These are phyloP conservation scores for Arthrobotrys megalospora DNA, from an alignment of 2,329 filamentous ascomycete genomes.

Conservation along the genomic window DNA sequence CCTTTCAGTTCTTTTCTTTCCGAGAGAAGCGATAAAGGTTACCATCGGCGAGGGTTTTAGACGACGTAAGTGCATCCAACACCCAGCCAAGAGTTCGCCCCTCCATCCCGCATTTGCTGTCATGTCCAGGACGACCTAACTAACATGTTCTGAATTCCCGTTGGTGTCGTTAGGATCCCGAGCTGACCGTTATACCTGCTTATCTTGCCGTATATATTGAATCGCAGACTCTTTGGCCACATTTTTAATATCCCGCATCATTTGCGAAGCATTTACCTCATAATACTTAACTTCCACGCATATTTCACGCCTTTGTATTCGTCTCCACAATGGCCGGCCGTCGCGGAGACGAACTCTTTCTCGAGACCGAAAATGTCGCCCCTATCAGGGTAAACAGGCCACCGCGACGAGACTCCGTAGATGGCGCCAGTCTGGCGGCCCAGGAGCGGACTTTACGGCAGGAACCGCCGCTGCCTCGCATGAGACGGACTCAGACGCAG, in stretches of 20 bases:
- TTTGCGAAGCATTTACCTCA: slow-evolving; percentile 19
- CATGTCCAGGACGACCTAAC: slow-evolving; percentile 37
- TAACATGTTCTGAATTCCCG: slow-evolving; percentile 34
- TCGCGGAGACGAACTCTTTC: slow-evolving; percentile 61
- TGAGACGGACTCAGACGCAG: slow-evolving; percentile 60
- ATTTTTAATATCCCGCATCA: slow-evolving; percentile 46
- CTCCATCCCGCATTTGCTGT: slow-evolving; percentile 50
- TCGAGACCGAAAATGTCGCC: slow-evolving; percentile 53
- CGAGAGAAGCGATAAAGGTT: slow-evolving; percentile 34
- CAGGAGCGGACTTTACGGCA: slow-evolving; percentile 60
- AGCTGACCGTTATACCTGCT: slow-evolving; percentile 40
- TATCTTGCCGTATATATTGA: slow-evolving; percentile 40
- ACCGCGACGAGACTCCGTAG: slow-evolving; percentile 53
- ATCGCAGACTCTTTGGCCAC: slow-evolving; percentile 42
- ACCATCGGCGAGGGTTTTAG: slow-evolving; percentile 33
- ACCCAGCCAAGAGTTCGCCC: slow-evolving; percentile 54
- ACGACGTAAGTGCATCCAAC: slow-evolving; percentile 52
- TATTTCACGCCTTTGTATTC: slow-evolving; percentile 34
- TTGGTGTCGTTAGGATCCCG: slow-evolving; percentile 47
- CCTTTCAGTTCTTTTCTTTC: slow-evolving; percentile 41
- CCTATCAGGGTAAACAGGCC: slow-evolving; percentile 50
- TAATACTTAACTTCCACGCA: slow-evolving; percentile 26
- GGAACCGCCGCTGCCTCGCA: slow-evolving; percentile 62
- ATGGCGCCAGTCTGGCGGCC: slow-evolving; percentile 58
- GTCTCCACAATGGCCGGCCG: slow-evolving; percentile 61